These are phyloP conservation scores for Morella rubra DNA, from an alignment of 306 rosid species.

Conservation along the genomic window DNA sequence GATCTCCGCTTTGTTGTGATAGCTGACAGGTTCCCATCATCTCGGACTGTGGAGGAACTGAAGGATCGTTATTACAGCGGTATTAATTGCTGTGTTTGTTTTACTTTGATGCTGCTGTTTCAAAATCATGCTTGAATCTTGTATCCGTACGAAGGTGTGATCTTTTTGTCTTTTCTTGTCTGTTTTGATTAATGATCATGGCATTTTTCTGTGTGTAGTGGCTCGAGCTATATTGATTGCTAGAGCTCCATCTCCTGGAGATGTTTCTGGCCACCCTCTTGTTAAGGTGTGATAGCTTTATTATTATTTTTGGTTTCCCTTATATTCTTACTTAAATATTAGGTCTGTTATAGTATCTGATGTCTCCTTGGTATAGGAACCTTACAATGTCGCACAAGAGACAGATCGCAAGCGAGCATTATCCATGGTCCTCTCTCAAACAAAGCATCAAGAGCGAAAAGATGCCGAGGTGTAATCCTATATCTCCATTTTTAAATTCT, in stretches of 20 bases:
- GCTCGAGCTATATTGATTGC: slow-evolving; percentile 62
- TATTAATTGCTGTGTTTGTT: slow-evolving; percentile 28
- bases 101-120: slow-evolving; percentile 13
- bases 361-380: slow-evolving; percentile 57
- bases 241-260: slow-evolving; percentile 69
- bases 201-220: slow-evolving; percentile 42
- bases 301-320: not conserved
- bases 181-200: slow-evolving; percentile 2
- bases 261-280: slow-evolving; percentile 63
- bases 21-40: slow-evolving; percentile 85
- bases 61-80: slow-evolving; percentile 92
- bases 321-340: slow-evolving; percentile 15
- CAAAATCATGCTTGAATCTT: not conserved
- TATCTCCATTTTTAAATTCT: slow-evolving; percentile 4
- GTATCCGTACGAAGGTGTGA: not conserved
- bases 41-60: slow-evolving; percentile 82
- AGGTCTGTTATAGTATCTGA: slow-evolving; percentile 16
- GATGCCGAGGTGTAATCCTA: slow-evolving; percentile 71
- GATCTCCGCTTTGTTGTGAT: slow-evolving; percentile 88
- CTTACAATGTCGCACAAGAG: slow-evolving; percentile 76
- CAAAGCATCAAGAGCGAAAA: slow-evolving; percentile 84
- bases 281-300: slow-evolving; percentile 58
- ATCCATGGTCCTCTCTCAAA: slow-evolving; percentile 93
- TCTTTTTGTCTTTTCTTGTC: slow-evolving; percentile 11
- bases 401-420: slow-evolving; percentile 82